phyloP scores from a whole-genome alignment of 495 filamentous ascomycete species.

The Talaromyces stipitatus region DNA sequence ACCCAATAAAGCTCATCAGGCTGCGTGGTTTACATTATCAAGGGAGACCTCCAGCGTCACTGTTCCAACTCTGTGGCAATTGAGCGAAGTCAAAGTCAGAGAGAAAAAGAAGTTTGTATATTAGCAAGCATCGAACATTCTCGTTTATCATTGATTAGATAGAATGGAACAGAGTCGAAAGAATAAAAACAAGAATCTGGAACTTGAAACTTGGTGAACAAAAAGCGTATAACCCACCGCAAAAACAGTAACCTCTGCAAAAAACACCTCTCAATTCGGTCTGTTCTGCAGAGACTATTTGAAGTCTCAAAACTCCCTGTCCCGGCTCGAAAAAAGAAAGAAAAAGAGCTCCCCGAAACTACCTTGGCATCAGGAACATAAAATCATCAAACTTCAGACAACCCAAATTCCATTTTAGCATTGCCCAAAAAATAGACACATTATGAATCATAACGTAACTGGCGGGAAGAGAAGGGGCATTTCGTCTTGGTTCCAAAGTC shows the following conservation, averaged over 20 bases:
- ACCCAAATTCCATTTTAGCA: background rate
- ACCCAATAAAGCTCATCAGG: too few relatives aligned
- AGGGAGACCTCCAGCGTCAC: too few relatives aligned
- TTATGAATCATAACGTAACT: background rate
- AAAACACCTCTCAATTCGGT: too few relatives aligned
- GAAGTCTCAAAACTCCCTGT: background rate
- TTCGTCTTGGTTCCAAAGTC: background rate
- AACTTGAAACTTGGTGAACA: too few relatives aligned
- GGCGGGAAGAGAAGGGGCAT: background rate
- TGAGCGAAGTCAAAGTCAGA: background rate
- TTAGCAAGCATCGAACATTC: too few relatives aligned
- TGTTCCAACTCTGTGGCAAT: too few relatives aligned
- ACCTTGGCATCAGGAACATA: background rate
- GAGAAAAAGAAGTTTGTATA: background rate
- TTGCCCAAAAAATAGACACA: background rate
- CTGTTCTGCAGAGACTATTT: background rate
- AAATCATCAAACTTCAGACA: background rate
- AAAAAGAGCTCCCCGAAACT: background rate
- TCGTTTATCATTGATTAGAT: too few relatives aligned
- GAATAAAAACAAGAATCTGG: too few relatives aligned
- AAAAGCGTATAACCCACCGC: too few relatives aligned
- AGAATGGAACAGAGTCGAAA: too few relatives aligned
- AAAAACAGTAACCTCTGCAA: too few relatives aligned
- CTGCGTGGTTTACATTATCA: too few relatives aligned
- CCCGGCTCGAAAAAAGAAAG: background rate